Conservation (phyloP, 1,139 yeast species). For the Sugiyamaella grinbergsii region DNA sequence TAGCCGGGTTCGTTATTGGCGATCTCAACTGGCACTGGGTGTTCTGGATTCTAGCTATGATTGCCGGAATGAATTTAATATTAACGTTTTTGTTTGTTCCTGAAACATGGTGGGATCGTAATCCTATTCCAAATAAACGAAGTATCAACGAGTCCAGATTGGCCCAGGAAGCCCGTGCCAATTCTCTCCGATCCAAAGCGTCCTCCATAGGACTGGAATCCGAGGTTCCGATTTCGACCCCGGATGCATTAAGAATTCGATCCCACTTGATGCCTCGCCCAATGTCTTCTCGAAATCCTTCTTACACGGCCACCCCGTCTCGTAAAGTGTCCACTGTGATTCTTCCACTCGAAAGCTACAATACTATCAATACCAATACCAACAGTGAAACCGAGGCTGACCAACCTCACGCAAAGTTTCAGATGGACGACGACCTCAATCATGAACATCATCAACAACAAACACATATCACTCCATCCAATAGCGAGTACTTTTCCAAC, state of each 20-base stretch:
- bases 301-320: neutral
- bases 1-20: conserved; percentile 57
- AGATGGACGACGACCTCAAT: neutral
- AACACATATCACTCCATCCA: neutral
- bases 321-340: neutral
- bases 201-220: conserved; percentile 17
- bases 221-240: conserved; percentile 8
- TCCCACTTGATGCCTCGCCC: conserved; percentile 3
- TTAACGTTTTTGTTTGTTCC: conserved; percentile 59
- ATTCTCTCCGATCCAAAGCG: conserved; percentile 16
- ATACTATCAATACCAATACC: neutral
- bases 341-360: too few relatives aligned
- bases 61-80: conserved; percentile 52
- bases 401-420: neutral
- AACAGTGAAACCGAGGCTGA: neutral
- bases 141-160: conserved; percentile 53
- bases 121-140: conserved; percentile 54
- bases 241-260: conserved; percentile 16
- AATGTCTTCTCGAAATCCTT: conserved; percentile 10
- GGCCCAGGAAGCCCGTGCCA: conserved; percentile 48
- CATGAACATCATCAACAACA: neutral
- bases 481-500: conserved; percentile 23
- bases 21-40: conserved; percentile 60
- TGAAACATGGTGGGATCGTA: conserved; percentile 65
- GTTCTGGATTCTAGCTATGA: conserved; percentile 60